These are phyloP conservation scores for Aureococcus anophagefferens DNA, from an alignment of 108 stramenopile genomes.

Conservation along the genomic window DNA sequence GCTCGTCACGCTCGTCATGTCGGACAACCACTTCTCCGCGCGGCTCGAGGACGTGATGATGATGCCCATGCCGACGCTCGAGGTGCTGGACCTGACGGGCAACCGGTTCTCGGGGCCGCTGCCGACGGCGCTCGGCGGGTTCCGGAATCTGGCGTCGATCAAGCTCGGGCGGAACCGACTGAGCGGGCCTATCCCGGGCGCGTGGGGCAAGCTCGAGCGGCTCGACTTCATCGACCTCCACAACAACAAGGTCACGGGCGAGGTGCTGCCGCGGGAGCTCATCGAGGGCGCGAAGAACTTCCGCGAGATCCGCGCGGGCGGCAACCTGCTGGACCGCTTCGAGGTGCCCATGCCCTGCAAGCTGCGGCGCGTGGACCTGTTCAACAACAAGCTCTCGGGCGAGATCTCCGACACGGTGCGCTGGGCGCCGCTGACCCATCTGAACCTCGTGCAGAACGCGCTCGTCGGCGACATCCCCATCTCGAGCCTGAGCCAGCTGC, in stretches of 20 bases:
- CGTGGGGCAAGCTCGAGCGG: neutral
- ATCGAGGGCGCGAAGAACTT: neutral
- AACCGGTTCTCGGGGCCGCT: slow-evolving; percentile 1
- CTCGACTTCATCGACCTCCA: slow-evolving; percentile 7
- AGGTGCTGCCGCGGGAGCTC: neutral
- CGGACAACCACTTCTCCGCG: too few species aligned
- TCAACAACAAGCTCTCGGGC: neutral
- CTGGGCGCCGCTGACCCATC: neutral
- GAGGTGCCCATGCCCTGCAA: neutral
- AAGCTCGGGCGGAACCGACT: neutral
- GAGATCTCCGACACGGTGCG: neutral
- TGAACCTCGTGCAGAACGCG: neutral
- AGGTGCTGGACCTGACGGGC: neutral
- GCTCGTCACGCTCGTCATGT: too few species aligned
- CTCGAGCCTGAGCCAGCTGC: neutral
- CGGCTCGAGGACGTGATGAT: too few species aligned
- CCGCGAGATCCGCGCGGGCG: neutral
- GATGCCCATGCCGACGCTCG: too few species aligned
- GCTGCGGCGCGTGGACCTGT: neutral
- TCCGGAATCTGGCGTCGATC: neutral
- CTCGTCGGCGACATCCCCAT: neutral
- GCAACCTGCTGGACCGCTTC: neutral
- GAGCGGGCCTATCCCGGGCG: neutral
- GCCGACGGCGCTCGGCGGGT: neutral
- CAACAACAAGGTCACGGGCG: neutral